Base-by-base conservation (phyloP, 164 flowering plant species). In the Magnolia officinalis region DNA sequence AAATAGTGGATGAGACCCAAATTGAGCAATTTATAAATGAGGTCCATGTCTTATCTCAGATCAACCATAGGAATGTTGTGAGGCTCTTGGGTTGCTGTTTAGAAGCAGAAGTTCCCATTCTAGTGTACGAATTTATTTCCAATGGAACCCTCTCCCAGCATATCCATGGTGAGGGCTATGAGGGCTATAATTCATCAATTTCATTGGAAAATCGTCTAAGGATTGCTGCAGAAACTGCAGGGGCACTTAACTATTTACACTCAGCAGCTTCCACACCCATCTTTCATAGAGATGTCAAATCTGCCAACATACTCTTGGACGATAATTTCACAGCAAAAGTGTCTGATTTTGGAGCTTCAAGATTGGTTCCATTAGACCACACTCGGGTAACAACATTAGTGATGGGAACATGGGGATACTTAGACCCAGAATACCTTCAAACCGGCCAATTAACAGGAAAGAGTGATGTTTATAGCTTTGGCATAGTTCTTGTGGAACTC, bases 251-350 rank as follows among this genome's bases (percentile, higher is more conserved):
- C 4, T 86, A 86, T 71, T 66, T 89, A 24, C 91, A 86, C 61
- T 85, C 84, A 2, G 82, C 82, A 14, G 83, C 89, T 63, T 81
- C 83, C 0, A 65, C 71, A 19, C 87, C 88, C 0, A 83, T 87
- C 7, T 65, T 82, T 21, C 89, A 87, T 63, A 76, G 89, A 70
- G 89, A 87, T 61, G 68, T 85, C 49, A 87, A 84, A 70, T 65
- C 85, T 6, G n/a, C 83, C n/a, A 87, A 87, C 31, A 81, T 87
- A 67, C 83, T 87, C 11, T 64, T 87, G n/a, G 86, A 85, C 24
- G 80, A 79, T 6, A 71, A 71, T 19, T 79, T 61, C 67, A 78
- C 72, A 0, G 84, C 90, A 0, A 87, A 86, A 72, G 88, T 86
- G 4, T 70, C 88, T 2, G 87, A 87, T 74, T 85, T 73, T 63